phyloP scores from a whole-genome alignment of 805 yeast species.

The Saturnispora mendoncae region DNA sequence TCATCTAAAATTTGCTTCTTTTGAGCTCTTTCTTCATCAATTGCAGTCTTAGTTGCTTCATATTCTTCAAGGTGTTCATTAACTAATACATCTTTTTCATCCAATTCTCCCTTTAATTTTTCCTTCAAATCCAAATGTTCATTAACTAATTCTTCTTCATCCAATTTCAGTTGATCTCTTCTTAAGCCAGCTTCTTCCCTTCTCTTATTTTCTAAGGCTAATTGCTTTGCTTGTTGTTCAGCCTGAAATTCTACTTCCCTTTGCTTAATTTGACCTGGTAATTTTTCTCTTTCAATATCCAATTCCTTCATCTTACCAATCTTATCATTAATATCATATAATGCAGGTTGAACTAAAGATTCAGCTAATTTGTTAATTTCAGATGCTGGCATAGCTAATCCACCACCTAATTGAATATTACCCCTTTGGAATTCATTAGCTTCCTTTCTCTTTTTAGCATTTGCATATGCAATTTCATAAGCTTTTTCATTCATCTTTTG shows the following conservation, averaged over 20 bases:
- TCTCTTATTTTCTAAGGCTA: constrained; percentile 29
- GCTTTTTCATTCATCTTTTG: constrained; percentile 55
- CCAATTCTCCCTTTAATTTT: constrained; percentile 32
- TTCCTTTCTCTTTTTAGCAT: constrained; percentile 45
- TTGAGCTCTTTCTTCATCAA: constrained; percentile 34
- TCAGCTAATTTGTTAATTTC: constrained; percentile 78
- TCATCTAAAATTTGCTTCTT: constrained; percentile 36
- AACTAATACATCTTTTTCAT: constrained; percentile 37
- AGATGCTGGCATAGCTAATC: constrained; percentile 60
- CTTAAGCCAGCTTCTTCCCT: constrained; percentile 29
- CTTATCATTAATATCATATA: constrained; percentile 60
- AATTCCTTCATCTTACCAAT: constrained; percentile 58
- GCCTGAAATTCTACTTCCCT: constrained; percentile 30
- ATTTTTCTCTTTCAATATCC: constrained; percentile 37
- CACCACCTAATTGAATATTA: constrained; percentile 80
- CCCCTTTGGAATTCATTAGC: constrained; percentile 34
- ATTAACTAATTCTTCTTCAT: constrained; percentile 37
- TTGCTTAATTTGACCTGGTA: constrained; percentile 34
- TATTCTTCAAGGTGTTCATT: constrained; percentile 31
- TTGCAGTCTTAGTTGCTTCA: constrained; percentile 33
- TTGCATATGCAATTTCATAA: constrained; percentile 63
- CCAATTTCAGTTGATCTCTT: constrained; percentile 39
- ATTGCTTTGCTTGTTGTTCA: constrained; percentile 33
- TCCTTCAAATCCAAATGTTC: constrained; percentile 30
- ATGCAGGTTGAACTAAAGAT: constrained; percentile 72